phyloP scores from a whole-genome alignment of 495 filamentous ascomycete genomes.

The Geopyxis carbonaria region DNA sequence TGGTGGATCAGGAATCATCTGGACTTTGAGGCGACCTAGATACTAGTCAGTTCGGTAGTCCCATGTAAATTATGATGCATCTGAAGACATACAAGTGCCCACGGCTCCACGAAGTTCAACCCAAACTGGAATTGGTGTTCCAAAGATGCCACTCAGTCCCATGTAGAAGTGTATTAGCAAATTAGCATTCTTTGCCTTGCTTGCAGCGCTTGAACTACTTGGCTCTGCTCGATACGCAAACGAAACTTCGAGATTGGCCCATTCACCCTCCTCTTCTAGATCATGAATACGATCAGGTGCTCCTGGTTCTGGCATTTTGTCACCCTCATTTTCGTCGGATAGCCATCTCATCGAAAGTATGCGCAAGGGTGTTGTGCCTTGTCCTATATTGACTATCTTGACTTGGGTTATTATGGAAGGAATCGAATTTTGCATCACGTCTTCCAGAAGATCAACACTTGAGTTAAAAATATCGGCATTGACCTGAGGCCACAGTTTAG shows the following conservation, averaged over 20 bases:
- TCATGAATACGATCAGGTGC: constrained; percentile 21
- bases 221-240: constrained; percentile 49
- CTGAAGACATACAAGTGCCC: constrained; percentile 32
- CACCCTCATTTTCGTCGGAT: constrained; percentile 9
- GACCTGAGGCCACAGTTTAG: constrained; percentile 22
- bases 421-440: constrained; percentile 23
- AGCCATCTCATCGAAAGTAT: constrained; percentile 18
- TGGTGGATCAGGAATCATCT: constrained; percentile 53
- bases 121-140: constrained; percentile 51
- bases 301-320: constrained; percentile 44
- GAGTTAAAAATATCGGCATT: constrained; percentile 19
- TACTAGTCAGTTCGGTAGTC: neutral
- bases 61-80: neutral
- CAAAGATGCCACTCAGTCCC: constrained; percentile 18
- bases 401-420: constrained; percentile 19
- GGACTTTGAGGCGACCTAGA: constrained; percentile 40
- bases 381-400: constrained; percentile 18
- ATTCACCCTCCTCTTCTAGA: constrained; percentile 21
- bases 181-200: constrained; percentile 51
- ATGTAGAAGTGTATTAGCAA: constrained; percentile 29
- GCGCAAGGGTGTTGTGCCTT: constrained; percentile 16
- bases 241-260: constrained; percentile 39
- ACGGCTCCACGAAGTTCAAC: constrained; percentile 51
- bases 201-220: constrained; percentile 37
- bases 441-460: constrained; percentile 20